Evolutionary conservation across 2,329 filamentous ascomycete species (phyloP).

Genomic region (Massarina eburnea): DNA sequence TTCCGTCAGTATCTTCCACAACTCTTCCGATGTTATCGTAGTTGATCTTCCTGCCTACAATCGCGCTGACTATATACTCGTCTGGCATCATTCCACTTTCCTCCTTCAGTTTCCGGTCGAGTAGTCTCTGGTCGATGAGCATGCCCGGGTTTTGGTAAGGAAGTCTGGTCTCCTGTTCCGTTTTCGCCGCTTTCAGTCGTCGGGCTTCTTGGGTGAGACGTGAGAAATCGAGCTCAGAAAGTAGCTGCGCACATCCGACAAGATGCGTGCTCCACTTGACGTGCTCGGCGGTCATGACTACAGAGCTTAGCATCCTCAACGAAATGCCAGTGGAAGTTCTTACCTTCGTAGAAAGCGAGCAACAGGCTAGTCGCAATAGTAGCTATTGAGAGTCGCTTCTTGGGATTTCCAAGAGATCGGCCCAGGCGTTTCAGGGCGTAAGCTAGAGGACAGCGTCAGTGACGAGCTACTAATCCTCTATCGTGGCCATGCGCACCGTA

Average conservation of each 20-base stretch:
- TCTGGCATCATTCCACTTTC: slow-evolving; percentile 44
- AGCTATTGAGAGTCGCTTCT: slow-evolving; percentile 70
- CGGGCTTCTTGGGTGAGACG: slow-evolving; percentile 73
- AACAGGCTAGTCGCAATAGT: slow-evolving; percentile 87
- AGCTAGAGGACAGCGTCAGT: slow-evolving; percentile 47
- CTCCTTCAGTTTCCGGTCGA: slow-evolving; percentile 45
- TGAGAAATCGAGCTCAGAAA: slow-evolving; percentile 78
- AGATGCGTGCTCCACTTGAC: slow-evolving; percentile 95
- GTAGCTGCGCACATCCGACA: slow-evolving; percentile 77
- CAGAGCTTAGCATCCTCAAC: background rate
- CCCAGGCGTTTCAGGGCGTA: slow-evolving; percentile 78
- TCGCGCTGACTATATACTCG: slow-evolving; percentile 57
- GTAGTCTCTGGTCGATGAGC: slow-evolving; percentile 32
- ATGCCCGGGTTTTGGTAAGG: slow-evolving; percentile 33
- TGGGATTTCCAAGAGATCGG: slow-evolving; percentile 71
- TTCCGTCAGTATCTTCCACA: slow-evolving; percentile 36
- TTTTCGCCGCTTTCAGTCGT: slow-evolving; percentile 58
- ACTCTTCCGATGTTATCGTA: slow-evolving; percentile 62
- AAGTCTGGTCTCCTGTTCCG: slow-evolving; percentile 42
- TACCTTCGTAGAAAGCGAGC: slow-evolving; percentile 78
- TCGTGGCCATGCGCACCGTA: slow-evolving; percentile 51
- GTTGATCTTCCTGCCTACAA: slow-evolving; percentile 60
- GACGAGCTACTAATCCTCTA: background rate
- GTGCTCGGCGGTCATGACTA: slow-evolving; percentile 87
- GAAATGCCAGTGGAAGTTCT: background rate